These are phyloP conservation scores for Scutellaria minor DNA, from an alignment of 257 asterid species.

Conservation along the genomic window DNA sequence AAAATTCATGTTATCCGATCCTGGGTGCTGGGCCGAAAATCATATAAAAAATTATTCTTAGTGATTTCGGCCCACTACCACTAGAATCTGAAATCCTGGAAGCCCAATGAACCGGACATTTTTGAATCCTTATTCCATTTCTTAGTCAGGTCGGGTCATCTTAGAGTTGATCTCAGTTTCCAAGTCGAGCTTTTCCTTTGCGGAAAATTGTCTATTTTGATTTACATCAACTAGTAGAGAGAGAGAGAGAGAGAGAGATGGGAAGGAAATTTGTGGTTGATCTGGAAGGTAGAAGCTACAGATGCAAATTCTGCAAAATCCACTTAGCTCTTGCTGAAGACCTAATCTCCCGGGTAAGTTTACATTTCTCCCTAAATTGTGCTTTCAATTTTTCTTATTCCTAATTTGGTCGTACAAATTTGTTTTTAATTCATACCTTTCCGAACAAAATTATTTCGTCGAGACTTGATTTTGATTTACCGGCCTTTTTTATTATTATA, in stretches of 20 bases:
- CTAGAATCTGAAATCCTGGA: no score
- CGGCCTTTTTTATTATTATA: not conserved
- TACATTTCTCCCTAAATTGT: not conserved
- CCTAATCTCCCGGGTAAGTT: slow-evolving; percentile 55
- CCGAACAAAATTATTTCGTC: not conserved
- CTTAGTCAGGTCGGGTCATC: no score
- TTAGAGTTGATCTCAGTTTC: no score
- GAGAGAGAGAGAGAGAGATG: slow-evolving; percentile 46
- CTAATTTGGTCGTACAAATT: not conserved
- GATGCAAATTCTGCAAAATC: slow-evolving; percentile 83
- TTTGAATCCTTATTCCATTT: no score
- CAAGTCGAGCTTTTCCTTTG: no score
- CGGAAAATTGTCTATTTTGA: no score
- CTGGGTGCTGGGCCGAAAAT: no score
- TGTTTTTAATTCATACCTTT: not conserved
- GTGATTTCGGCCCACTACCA: no score
- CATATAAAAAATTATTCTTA: no score
- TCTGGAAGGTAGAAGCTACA: slow-evolving; percentile 70
- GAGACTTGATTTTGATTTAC: slow-evolving; percentile 2
- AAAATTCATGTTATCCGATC: no score
- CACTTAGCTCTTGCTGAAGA: slow-evolving; percentile 62
- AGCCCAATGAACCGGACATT: no score
- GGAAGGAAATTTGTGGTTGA: slow-evolving; percentile 75
- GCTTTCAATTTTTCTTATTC: not conserved
- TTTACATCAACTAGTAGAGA: no score